Evolutionary conservation across 2,329 filamentous ascomycete genomes (phyloP).

Genomic region (Aspergillus flavus): DNA sequence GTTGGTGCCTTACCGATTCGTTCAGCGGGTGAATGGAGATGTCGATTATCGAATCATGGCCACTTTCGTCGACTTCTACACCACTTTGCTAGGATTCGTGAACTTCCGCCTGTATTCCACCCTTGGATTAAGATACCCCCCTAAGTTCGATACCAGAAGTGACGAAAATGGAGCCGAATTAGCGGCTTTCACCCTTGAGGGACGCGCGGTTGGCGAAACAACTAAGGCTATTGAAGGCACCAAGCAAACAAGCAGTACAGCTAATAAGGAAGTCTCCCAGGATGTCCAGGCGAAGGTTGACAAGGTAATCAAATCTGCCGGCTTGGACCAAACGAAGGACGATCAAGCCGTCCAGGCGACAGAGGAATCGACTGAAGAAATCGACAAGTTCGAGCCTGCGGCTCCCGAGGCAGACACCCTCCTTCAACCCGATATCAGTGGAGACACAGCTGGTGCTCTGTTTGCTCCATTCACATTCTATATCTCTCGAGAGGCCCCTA

Average conservation of each 20-base stretch:
- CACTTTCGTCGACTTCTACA: constrained; percentile 98
- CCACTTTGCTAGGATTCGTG: constrained; percentile 90
- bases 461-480: constrained; percentile 91
- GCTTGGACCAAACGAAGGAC: constrained; percentile 45
- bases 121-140: constrained; percentile 89
- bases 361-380: constrained; percentile 61
- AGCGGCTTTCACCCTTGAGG: constrained; percentile 87
- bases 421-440: constrained; percentile 71
- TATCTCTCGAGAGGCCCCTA: constrained; percentile 89
- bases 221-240: constrained; percentile 57
- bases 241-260: constrained; percentile 55
- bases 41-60: constrained; percentile 99
- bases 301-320: constrained; percentile 48
- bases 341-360: constrained; percentile 48
- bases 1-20: constrained; percentile 97
- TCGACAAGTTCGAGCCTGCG: constrained; percentile 89
- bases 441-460: constrained; percentile 70
- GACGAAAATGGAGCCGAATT: constrained; percentile 90
- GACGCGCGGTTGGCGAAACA: constrained; percentile 58
- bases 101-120: constrained; percentile 95
- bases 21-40: constrained; percentile 89
- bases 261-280: constrained; percentile 63
- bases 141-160: constrained; percentile 84
- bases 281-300: constrained; percentile 71
- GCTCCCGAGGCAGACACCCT: constrained; percentile 84